Conservation (phyloP, 2,329 filamentous ascomycete species). For the Incumbomyces delicatus region DNA sequence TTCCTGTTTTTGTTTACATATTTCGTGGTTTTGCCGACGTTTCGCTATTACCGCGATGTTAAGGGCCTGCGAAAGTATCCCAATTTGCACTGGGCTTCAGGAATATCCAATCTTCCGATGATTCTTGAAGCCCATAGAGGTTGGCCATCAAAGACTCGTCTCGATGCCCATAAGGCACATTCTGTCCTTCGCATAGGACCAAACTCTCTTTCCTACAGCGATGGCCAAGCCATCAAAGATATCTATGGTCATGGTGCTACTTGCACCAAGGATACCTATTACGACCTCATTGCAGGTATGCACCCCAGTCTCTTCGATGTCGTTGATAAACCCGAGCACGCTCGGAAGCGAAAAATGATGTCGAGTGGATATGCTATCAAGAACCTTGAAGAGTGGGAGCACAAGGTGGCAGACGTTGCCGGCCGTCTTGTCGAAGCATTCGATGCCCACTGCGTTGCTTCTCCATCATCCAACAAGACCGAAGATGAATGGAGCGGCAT, state of each 20-base stretch:
- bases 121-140: slow-evolving; percentile 17
- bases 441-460: slow-evolving; percentile 25
- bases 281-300: slow-evolving; percentile 23
- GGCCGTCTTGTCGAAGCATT: slow-evolving; percentile 26
- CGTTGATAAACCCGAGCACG: slow-evolving; percentile 30
- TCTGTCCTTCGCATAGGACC: too few relatives aligned
- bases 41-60: too few relatives aligned
- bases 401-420: slow-evolving; percentile 30
- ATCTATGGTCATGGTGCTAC: slow-evolving; percentile 31
- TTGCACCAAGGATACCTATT: slow-evolving; percentile 28
- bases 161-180: not conserved
- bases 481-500: slow-evolving; percentile 28
- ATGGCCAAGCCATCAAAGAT: too few relatives aligned
- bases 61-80: slow-evolving; percentile 42
- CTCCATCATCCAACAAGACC: not conserved
- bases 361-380: slow-evolving; percentile 32
- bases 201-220: too few relatives aligned
- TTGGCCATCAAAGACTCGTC: slow-evolving; percentile 9
- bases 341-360: slow-evolving; percentile 30
- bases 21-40: not conserved
- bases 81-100: slow-evolving; percentile 33
- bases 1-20: too few relatives aligned
- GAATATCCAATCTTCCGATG: slow-evolving; percentile 37
- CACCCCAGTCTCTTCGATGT: slow-evolving; percentile 31
- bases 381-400: slow-evolving; percentile 33